A percentile compares a stretch with the other conserved stretches of the same genome.
Evolutionary conservation across 768 basidiomycete genomes (phyloP).

Genomic region (Mycena metata): DNA sequence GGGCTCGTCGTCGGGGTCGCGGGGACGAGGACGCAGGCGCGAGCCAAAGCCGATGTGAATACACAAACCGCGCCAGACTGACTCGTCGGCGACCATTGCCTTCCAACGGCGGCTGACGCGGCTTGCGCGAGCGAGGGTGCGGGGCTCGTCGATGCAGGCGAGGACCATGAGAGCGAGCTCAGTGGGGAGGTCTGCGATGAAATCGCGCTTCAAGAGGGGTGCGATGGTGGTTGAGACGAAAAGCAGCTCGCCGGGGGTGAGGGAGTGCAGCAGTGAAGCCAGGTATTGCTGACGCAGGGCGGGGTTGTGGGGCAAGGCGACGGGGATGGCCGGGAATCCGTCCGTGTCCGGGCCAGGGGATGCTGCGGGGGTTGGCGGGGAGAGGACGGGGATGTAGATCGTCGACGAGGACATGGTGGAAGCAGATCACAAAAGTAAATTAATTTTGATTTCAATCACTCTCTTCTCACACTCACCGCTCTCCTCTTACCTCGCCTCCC

Average conservation of each 20-base stretch:
- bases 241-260: conserved; percentile 72
- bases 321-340: conserved; percentile 40
- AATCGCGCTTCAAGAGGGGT: conserved; percentile 75
- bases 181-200: conserved; percentile 67
- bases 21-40: too few relatives aligned
- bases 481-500: too few relatives aligned
- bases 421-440: conserved; percentile 2
- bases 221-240: conserved; percentile 76
- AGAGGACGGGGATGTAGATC: conserved; percentile 66
- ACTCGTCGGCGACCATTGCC: conserved; percentile 77
- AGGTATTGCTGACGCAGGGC: conserved; percentile 65
- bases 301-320: conserved; percentile 50
- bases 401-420: conserved; percentile 39
- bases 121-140: conserved; percentile 75
- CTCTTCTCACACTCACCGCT: too few relatives aligned
- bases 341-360: conserved; percentile 59
- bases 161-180: conserved; percentile 86
- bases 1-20: conserved; percentile 53
- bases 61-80: conserved; percentile 86
- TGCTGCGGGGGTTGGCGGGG: conserved; percentile 74
- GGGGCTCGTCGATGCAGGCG: conserved; percentile 80
- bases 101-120: conserved; percentile 83
- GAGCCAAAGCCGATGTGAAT: conserved; percentile 65
- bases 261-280: conserved; percentile 62
- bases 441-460: not conserved